These are phyloP conservation scores for Dictyostelium intermedium DNA, from an alignment of 78 protist species.

Conservation along the genomic window DNA sequence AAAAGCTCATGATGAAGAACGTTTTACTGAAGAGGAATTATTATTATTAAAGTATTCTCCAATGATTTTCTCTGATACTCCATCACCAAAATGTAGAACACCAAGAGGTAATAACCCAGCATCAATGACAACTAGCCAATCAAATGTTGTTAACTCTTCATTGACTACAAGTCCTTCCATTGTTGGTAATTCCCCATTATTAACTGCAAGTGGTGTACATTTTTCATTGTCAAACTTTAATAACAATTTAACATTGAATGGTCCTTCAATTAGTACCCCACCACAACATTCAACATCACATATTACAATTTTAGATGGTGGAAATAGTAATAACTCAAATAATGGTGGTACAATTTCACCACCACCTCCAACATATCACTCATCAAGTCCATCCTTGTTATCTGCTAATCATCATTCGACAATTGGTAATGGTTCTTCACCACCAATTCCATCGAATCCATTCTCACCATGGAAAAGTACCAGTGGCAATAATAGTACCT, in stretches of 20 bases:
- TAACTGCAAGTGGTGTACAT: conserved; percentile 37
- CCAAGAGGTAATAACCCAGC: conserved; percentile 52
- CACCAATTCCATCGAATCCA: conserved; percentile 65
- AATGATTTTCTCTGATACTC: conserved; percentile 66
- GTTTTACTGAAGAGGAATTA: conserved; percentile 35
- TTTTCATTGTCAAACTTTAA: conserved; percentile 45
- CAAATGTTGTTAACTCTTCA: background rate
- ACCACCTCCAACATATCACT: background rate
- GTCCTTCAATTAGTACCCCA: background rate
- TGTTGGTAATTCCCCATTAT: conserved; percentile 38
- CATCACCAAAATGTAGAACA: conserved; percentile 74
- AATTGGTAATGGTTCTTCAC: background rate
- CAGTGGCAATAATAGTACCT: background rate
- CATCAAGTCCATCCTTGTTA: conserved; percentile 7
- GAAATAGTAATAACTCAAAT: background rate
- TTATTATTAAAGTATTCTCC: conserved; percentile 56
- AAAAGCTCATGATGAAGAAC: conserved; percentile 59
- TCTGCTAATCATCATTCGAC: background rate
- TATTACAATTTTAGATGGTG: background rate
- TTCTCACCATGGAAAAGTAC: background rate
- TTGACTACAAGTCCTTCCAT: conserved; percentile 40
- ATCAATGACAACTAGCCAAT: background rate
- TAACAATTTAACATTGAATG: conserved; percentile 24
- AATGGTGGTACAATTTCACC: conserved; percentile 5
- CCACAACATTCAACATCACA: conserved; percentile 2